A percentile compares a stretch with the other conserved stretches of the same genome.
phyloP scores from a whole-genome alignment of 83 land plant genomes.

The Picea mariana region DNA sequence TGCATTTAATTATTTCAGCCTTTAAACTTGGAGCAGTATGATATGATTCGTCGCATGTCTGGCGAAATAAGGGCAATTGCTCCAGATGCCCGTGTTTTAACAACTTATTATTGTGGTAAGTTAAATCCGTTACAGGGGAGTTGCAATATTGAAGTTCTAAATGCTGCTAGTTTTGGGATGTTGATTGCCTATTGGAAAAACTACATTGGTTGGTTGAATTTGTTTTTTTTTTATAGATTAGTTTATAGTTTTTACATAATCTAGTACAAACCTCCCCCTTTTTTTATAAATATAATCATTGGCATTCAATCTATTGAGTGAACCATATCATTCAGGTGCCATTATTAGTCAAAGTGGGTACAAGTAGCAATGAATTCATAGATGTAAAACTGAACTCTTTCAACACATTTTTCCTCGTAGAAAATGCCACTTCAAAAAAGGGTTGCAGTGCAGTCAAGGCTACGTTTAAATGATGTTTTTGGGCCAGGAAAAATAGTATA shows the following conservation, averaged over 20 bases:
- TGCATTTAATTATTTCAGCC: constrained; percentile 62
- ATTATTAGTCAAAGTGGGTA: background rate
- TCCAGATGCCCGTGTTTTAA: constrained; percentile 94
- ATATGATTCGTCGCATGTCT: constrained; percentile 74
- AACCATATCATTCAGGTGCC: background rate
- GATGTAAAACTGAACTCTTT: background rate
- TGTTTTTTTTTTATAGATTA: background rate
- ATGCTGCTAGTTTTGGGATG: too few relatives aligned
- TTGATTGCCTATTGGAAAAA: too few relatives aligned
- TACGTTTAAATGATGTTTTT: background rate
- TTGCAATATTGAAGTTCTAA: background rate
- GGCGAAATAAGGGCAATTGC: constrained; percentile 76
- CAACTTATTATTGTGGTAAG: constrained; percentile 97
- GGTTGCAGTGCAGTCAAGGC: background rate
- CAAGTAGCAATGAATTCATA: background rate
- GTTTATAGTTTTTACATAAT: background rate
- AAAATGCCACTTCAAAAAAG: background rate
- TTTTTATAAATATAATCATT: background rate
- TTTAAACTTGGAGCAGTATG: constrained; percentile 86
- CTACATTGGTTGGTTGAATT: background rate
- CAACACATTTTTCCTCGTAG: background rate
- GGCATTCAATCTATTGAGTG: background rate
- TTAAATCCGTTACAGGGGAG: background rate
- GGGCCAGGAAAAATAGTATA: too few relatives aligned
- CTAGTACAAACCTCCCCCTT: background rate